A percentile compares a stretch with the other conserved stretches of the same genome.
These are phyloP conservation scores for Datisca glomerata DNA, from an alignment of 306 rosid genomes.

Conservation along the genomic window DNA sequence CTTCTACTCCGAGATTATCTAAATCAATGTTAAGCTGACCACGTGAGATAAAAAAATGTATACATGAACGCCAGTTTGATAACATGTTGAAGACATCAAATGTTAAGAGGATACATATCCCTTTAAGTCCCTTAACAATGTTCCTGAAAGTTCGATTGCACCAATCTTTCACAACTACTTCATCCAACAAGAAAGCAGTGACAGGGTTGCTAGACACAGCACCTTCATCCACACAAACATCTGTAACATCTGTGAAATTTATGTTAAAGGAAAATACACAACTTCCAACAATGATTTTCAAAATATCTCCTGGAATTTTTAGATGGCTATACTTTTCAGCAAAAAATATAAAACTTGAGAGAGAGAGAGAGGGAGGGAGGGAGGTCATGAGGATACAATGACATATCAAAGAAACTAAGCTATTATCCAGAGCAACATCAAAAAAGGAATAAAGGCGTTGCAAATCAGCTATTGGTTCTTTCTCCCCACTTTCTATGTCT, in stretches of 20 bases:
- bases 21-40: slow-evolving; percentile 27
- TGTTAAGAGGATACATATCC: slow-evolving; percentile 66
- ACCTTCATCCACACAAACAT: slow-evolving; percentile 95
- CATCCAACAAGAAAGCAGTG: slow-evolving; percentile 97
- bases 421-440: slow-evolving; percentile 97
- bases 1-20: slow-evolving; percentile 46
- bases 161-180: slow-evolving; percentile 99
- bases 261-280: slow-evolving; percentile 58
- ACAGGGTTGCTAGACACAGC: slow-evolving; percentile 98
- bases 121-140: slow-evolving; percentile 57
- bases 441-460: slow-evolving; percentile 73
- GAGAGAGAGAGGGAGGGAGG: background rate
- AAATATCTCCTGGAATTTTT: too few species aligned
- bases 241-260: slow-evolving; percentile 72
- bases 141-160: slow-evolving; percentile 74
- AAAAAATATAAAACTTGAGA: too few species aligned
- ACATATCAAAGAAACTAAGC: slow-evolving; percentile 74
- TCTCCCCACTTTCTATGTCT: slow-evolving; percentile 67
- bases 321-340: too few species aligned
- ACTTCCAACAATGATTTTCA: too few species aligned
- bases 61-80: too few species aligned
- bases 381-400: slow-evolving; percentile 74
- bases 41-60: background rate
- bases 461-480: slow-evolving; percentile 60
- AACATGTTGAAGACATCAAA: slow-evolving; percentile 17